A percentile compares a stretch with the other conserved stretches of the same genome.
Conservation (phyloP, 192 early-diverging fungal genomes). For the Coemansia sp. region DNA sequence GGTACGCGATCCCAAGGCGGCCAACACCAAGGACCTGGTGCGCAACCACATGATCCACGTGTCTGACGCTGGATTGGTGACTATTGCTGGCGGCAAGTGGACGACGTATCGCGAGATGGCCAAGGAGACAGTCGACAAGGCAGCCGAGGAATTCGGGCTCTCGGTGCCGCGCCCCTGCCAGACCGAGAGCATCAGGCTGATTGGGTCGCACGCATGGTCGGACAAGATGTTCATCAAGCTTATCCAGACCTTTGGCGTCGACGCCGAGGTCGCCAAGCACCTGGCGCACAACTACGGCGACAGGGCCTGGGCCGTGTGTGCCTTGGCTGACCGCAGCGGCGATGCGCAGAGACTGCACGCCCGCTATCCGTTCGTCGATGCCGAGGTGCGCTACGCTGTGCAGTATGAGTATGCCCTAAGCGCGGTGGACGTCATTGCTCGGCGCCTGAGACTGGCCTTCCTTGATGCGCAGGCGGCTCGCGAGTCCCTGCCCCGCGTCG, state of each 20-base stretch:
- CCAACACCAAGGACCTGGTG: conserved; percentile 88
- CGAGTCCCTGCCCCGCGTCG: conserved; percentile 79
- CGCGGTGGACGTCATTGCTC: conserved; percentile 89
- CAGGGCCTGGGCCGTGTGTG: conserved; percentile 90
- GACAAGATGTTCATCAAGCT: conserved; percentile 95
- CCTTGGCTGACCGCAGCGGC: conserved; percentile 72
- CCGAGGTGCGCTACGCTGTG: conserved; percentile 90
- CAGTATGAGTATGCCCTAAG: conserved; percentile 91
- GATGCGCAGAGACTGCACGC: conserved; percentile 69
- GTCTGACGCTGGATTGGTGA: conserved; percentile 74
- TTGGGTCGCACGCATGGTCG: conserved; percentile 85
- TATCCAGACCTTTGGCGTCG: conserved; percentile 93
- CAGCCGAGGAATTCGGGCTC: conserved; percentile 73
- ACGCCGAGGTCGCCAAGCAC: conserved; percentile 88
- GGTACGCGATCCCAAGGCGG: conserved; percentile 91
- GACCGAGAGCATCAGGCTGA: conserved; percentile 72
- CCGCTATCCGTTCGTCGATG: conserved; percentile 90
- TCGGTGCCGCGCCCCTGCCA: conserved; percentile 67
- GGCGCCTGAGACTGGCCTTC: conserved; percentile 89
- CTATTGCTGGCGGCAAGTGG: conserved; percentile 98
- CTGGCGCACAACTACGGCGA: conserved; percentile 90
- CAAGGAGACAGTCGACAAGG: conserved; percentile 87
- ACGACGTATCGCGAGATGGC: conserved; percentile 98
- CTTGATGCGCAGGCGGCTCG: conserved; percentile 88
- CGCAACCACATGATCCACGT: conserved; percentile 98